Evolutionary conservation across 345 rosid species (phyloP).

Genomic region (Barbarea vulgaris): DNA sequence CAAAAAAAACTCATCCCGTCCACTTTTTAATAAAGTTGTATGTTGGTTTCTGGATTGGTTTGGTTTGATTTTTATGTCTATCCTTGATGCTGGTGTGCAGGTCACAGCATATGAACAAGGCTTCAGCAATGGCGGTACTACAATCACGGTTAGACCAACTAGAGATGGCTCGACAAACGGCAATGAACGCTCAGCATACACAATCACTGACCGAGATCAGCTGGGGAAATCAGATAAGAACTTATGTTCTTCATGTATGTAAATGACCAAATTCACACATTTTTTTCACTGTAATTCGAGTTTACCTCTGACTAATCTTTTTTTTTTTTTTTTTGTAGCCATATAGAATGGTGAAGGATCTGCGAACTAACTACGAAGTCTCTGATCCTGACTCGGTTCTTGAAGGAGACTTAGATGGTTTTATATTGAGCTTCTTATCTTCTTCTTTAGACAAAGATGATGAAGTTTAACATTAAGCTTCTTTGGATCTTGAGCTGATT

Average conservation of each 20-base stretch:
- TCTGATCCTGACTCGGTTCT: conserved; percentile 90
- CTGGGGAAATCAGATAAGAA: conserved; percentile 95
- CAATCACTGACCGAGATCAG: conserved; percentile 88
- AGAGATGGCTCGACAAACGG: conserved; percentile 87
- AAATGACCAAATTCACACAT: conserved; percentile 3
- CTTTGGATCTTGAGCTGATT: conserved; percentile 16
- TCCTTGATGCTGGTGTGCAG: conserved; percentile 32
- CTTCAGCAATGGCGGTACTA: conserved; percentile 93
- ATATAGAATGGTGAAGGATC: conserved; percentile 94
- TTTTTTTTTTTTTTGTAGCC: conserved; percentile 55
- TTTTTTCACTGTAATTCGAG: neutral
- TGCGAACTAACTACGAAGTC: conserved; percentile 85
- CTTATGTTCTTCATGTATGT: conserved; percentile 89
- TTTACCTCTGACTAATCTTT: neutral
- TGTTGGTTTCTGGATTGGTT: neutral
- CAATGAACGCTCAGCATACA: conserved; percentile 87
- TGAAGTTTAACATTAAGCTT: conserved; percentile 22
- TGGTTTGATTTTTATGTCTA: neutral
- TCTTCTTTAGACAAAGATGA: conserved; percentile 67
- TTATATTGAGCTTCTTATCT: conserved; percentile 80
- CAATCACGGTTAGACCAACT: conserved; percentile 93
- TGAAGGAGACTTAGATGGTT: conserved; percentile 85
- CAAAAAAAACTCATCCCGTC: neutral
- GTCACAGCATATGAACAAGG: conserved; percentile 92
- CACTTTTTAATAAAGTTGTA: neutral